These are phyloP conservation scores for Mucuna pruriens DNA, from an alignment of 306 rosid genomes.

Conservation along the genomic window DNA sequence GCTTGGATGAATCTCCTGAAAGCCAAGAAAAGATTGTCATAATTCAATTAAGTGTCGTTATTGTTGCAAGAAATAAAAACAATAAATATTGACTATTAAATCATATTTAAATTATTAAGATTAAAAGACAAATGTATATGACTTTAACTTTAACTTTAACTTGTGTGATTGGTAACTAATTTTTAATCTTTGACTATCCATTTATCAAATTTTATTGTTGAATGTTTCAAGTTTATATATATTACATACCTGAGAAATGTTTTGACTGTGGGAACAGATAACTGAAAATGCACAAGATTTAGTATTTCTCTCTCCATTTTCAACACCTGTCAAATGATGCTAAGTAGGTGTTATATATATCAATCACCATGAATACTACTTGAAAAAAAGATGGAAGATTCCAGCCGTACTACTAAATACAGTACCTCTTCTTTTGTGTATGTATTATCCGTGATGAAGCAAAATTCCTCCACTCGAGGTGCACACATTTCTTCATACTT, in stretches of 20 bases:
- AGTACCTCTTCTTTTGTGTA: slow-evolving; percentile 76
- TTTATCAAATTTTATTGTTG: too few relatives aligned
- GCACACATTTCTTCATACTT: slow-evolving; percentile 90
- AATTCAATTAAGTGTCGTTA: neutral
- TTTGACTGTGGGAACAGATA: slow-evolving; percentile 81
- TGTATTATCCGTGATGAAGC: slow-evolving; percentile 84
- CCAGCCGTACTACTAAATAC: slow-evolving; percentile 21
- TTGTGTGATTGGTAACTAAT: too few relatives aligned
- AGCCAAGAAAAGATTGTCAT: slow-evolving; percentile 11
- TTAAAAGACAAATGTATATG: neutral
- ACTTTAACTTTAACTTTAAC: too few relatives aligned
- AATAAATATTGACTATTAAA: neutral
- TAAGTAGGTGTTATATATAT: slow-evolving; percentile 12
- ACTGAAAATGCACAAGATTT: slow-evolving; percentile 64
- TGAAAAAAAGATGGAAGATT: neutral
- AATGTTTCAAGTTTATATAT: too few relatives aligned
- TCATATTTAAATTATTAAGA: neutral
- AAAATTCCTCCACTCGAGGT: slow-evolving; percentile 84
- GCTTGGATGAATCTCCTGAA: slow-evolving; percentile 89
- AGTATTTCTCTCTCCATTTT: slow-evolving; percentile 75
- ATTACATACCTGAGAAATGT: slow-evolving; percentile 76
- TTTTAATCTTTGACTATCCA: too few relatives aligned
- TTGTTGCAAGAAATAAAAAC: neutral
- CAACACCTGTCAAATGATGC: slow-evolving; percentile 58
- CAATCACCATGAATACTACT: neutral